Base-by-base conservation (phyloP, 371 early-diverging fungal species). In the Batkoa obscura region DNA sequence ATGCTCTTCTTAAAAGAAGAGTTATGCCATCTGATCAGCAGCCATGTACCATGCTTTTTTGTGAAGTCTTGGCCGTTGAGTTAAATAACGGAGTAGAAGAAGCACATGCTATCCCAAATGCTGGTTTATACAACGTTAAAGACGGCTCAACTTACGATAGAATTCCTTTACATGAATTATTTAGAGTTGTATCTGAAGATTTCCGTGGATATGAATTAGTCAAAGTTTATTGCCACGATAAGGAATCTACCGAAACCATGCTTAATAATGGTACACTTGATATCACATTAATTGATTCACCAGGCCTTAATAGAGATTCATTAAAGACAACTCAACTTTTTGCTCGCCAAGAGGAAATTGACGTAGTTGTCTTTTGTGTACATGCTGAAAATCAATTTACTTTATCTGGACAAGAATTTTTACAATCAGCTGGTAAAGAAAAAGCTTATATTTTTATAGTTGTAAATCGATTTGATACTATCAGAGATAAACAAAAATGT, bases 331-430 rank as follows among this genome's bases (percentile, higher is more conserved):
- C 88, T 8, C 81, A 89, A 50, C 74, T 95, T 2, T 93, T 95
- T 78, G 86, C 95, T 9, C 84, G 90, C 55, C 94, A 95, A 69
- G 91, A 94, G 63, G 94, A 94, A 64, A 98, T 98, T 64, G 98
- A 98, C 63, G 95, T 94, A 5, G 86, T 98, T 50, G 88, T 98
- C 8, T 97, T 98, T 78, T 90, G 94, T 12, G 94, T 98, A 47
- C 90, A 90, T 63, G 94, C 98, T 15, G 96, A 92, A 65, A 95
- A 98, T 64, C 95, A 94, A 66, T 94, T 98, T 63, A 98, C 98
- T 1, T 79, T 94, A 38, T 92, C 93, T 49, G 87, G 82, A 70
- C 68, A 56, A 46, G 47, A 98, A 72, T 98, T 98, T 68, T 72
- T 98, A 63, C 74, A 77, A 65, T 90, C 82, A 57, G 95, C 95